Base-by-base conservation (phyloP, 2,329 filamentous ascomycete genomes). In the Dactylellina sp. region DNA sequence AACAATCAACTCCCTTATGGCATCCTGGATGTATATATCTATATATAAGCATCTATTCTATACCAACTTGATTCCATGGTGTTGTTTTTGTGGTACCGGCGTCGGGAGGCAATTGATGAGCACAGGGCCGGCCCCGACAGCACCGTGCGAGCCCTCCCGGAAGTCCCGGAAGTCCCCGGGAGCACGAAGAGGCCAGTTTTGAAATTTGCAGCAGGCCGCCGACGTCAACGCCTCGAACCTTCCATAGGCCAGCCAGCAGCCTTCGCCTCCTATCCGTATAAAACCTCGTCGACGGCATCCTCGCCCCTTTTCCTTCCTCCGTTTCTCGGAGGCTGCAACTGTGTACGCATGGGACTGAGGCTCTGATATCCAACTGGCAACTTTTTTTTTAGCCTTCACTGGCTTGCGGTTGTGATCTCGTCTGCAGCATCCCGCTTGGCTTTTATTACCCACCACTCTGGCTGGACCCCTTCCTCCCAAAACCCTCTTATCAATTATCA, bases 131-230 rank as follows among this genome's bases (percentile, higher is more conserved):
- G n/a, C n/a, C n/a, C 12, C 12, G 4, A 20, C 0, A 35, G n/a
- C 14, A 16, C 49, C 28, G 20, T 4, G 49, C 20, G 6, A 28
- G 2, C 7, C 11, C 6, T 28, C 46, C 46, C 46, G 46, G 18
- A 24, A 35, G 40, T 7, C 9, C 28, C 28, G 28, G 28, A 9
- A 4, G 28, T 25, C 28, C 56, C 56, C 56, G 40, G 56, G 18
- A 40, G 1, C 42, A 2, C 11, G 24, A 39, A 22, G 22, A 62
- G 59, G 37, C n/a, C 47, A 35, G 46, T 40, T 22, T 44, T 59
- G 25, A 35, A 71, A 52, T 59, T 71, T 71, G 66, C 60, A 64
- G 56, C 53, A n/a, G 40, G 24, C 50, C n/a, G 35, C 55, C 47
- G 57, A 71, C 59, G 42, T 53, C 63, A 42, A 53, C 44, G 52